Percentiles rank a stretch among this genome's conserved stretches.
Evolutionary conservation across 176 grass and related monocot species (phyloP).

Genomic region (Phoenix dactylifera): DNA sequence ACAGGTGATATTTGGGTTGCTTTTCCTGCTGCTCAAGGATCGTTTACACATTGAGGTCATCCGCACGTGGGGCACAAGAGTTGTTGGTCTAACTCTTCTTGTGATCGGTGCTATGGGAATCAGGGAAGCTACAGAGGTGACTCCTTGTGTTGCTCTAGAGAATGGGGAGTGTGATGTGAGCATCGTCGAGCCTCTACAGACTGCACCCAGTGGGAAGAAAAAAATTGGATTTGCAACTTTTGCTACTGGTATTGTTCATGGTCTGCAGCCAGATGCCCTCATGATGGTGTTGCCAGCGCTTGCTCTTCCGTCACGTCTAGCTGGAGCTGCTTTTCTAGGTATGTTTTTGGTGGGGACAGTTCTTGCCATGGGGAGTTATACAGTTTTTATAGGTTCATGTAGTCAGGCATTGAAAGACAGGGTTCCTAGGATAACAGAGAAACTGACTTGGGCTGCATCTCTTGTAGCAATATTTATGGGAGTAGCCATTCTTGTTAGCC

Average conservation of each 20-base stretch:
- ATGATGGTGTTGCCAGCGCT: slow-evolving; percentile 86
- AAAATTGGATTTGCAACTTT: slow-evolving; percentile 90
- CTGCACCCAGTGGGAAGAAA: slow-evolving; percentile 44
- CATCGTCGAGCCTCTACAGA: slow-evolving; percentile 17
- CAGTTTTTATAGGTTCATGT: slow-evolving; percentile 88
- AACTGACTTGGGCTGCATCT: slow-evolving; percentile 92
- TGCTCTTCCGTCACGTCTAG: slow-evolving; percentile 76
- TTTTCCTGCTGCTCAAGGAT: slow-evolving; percentile 91
- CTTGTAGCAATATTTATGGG: slow-evolving; percentile 84
- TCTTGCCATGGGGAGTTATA: slow-evolving; percentile 88
- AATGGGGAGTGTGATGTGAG: slow-evolving; percentile 28
- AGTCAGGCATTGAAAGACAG: slow-evolving; percentile 80
- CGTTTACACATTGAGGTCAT: slow-evolving; percentile 86
- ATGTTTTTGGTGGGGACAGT: slow-evolving; percentile 95
- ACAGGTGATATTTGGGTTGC: slow-evolving; percentile 86
- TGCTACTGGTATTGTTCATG: slow-evolving; percentile 73
- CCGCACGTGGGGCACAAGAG: slow-evolving; percentile 73
- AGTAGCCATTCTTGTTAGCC: slow-evolving; percentile 64
- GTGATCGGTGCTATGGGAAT: slow-evolving; percentile 78
- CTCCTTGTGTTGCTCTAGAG: slow-evolving; percentile 39
- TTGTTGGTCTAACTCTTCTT: slow-evolving; percentile 87
- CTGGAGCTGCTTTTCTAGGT: slow-evolving; percentile 66
- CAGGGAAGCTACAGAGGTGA: slow-evolving; percentile 50
- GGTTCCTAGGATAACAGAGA: slow-evolving; percentile 92
- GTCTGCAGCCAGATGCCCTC: slow-evolving; percentile 77